A percentile compares a stretch with the other conserved stretches of the same genome.
Evolutionary conservation across 352 stramenopile genomes (phyloP).

Genomic region (Phytophthora fragariae): DNA sequence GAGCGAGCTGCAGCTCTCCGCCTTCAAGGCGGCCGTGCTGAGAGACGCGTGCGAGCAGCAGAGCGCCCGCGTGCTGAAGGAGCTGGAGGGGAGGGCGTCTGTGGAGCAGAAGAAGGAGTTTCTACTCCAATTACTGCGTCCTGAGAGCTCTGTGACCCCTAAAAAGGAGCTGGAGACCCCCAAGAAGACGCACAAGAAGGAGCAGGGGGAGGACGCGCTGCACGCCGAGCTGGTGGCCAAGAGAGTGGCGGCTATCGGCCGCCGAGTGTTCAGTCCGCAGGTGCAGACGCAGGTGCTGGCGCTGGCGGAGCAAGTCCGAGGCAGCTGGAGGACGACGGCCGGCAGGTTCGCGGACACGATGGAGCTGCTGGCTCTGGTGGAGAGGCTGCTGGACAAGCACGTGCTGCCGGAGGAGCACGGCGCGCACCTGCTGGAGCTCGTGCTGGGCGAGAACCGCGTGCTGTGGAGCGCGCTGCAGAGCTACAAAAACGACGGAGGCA

Average conservation of each 20-base stretch:
- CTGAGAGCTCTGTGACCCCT: background rate
- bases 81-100: slow-evolving; percentile 39
- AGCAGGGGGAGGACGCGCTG: slow-evolving; percentile 28
- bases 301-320: slow-evolving; percentile 42
- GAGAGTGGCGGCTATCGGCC: slow-evolving; percentile 62
- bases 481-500: slow-evolving; percentile 54
- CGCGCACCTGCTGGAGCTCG: slow-evolving; percentile 52
- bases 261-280: slow-evolving; percentile 61
- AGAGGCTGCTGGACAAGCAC: slow-evolving; percentile 68
- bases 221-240: slow-evolving; percentile 60
- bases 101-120: slow-evolving; percentile 62
- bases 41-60: slow-evolving; percentile 56
- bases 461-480: slow-evolving; percentile 64
- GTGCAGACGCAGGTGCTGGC: slow-evolving; percentile 59
- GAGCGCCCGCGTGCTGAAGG: slow-evolving; percentile 39
- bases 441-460: slow-evolving; percentile 57
- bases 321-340: background rate
- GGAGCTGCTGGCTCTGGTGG: slow-evolving; percentile 59
- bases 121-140: slow-evolving; percentile 27
- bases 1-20: slow-evolving; percentile 49
- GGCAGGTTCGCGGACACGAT: slow-evolving; percentile 42
- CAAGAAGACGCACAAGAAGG: slow-evolving; percentile 2
- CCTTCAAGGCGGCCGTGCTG: slow-evolving; percentile 58
- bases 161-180: background rate
- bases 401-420: slow-evolving; percentile 64